Base-by-base conservation (phyloP, 495 filamentous ascomycete species). In the Xylaria telfairii region DNA sequence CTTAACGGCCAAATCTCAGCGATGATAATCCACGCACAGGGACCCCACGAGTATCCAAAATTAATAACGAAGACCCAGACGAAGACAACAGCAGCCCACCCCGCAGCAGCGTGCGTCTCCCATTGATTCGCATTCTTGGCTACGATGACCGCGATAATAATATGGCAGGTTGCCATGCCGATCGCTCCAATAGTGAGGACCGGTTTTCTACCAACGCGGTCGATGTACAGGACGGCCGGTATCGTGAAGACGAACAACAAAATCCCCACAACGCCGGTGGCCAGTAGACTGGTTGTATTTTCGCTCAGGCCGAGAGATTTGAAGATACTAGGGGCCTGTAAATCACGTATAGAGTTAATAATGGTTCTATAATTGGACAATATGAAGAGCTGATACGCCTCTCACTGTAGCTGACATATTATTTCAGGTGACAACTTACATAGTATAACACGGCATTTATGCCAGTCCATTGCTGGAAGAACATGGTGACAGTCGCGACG, bases 11-110 rank as follows among this genome's bases (percentile, higher is more conserved):
- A 95, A 71, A 94, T 89, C 78, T 95, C 92, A 21, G 90, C 87
- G 49, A 93, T 86, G 73, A 90, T 83, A 66, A 89, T 89, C 92
- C 92, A 94, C 9, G 90, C 85, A 75, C 90, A 91, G 41, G 88
- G 88, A 0, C 90, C 90, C 90, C 90, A 92, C 41, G 85, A 90
- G 78, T 92, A 94, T 34, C 91, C 92, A 75, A 95, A 96, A 75
- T 93, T 90, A 51, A 93, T 82, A 73, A 94, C 91, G 74, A 93
- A 96, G 37, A 95, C 85, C 86, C 92, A 96, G 68, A 96, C 91
- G 85, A 95, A 93, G 68, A 83, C 89, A 21, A 93, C 90, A 8
- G 90, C 92, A 4, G 84, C 92, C 92, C 92, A 96, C 0, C 92
- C 93, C 8, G 90, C 91, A 0, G 87, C 87, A 24, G 80, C 76